Base-by-base conservation (phyloP, 2,329 filamentous ascomycete species). In the Aureobasidium sp. region DNA sequence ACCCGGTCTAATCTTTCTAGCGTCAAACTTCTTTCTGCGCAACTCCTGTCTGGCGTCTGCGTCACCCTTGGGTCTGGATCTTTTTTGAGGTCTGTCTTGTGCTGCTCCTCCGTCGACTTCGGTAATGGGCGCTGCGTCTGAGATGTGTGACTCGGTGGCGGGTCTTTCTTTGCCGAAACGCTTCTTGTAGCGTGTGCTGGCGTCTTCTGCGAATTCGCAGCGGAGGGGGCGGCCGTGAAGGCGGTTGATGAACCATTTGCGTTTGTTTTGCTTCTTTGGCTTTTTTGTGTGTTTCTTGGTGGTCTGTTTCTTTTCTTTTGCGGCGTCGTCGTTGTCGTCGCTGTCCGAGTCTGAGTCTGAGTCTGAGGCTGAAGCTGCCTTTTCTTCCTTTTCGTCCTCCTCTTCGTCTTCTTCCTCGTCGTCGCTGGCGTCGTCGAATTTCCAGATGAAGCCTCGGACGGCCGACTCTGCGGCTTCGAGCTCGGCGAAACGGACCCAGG, bases 191-290 rank as follows among this genome's bases (percentile, higher is more conserved):
- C 94, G 81, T 37, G 85, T 85, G 68, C 90, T 86, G 63, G 92
- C 86, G 74, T 97, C 94, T 77, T 99, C 94, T 22, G 94, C 94
- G 70, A 93, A 91, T 74, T 99, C 93, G 73, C 94, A 86, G 72
- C 93, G 90, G 67, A 99, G 80, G 65, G 86, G 82, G 34, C 94
- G 84, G 31, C 92, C 91, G 57, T 88, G 80, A 62, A 97, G 82
- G 69, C 86, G 84, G 76, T 96, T 96, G 66, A 97, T 87, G 83
- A 91, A 95, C 82, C 91, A 90, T 68, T 82, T 83, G 63, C 76
- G 76, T 61, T 76, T 76, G 71, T 82, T 82, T 56, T 75, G 75
- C 27, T 74, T 74, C 62, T 79, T 79, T 56, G 72, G 76, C 63
- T 70, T 72, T 65, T 73, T 72, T 63, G 58, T 66, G 65, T 9